Base-by-base conservation (phyloP, 2,329 filamentous ascomycete species). In the Davidsoniella virescens region DNA sequence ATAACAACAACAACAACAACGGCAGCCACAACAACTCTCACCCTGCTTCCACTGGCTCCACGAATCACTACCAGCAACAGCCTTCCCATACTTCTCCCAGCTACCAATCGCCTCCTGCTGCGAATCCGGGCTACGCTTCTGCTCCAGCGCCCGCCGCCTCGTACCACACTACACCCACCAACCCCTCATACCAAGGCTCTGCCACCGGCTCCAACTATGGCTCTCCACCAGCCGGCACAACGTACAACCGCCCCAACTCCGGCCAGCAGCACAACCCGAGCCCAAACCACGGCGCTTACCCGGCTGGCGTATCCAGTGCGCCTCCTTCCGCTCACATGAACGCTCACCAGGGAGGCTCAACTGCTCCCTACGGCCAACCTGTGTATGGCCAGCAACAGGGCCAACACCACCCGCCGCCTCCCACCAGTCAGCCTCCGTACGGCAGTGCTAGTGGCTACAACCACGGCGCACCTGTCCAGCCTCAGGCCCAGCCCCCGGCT, bases 41-140 rank as follows among this genome's bases (percentile, higher is more conserved):
- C 23, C 50, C 50, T 17, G 18, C 51, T 17, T 47, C 39, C 45
- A 44, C 52, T 14, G 29, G 36, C 26, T 42, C 51, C 10, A 20
- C 46, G 4, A 23, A 43, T 18, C 40, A 46, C 40, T 47, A 53
- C 42, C 44, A 40, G 10, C 41, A 40, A 9, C 41, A 48, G 39
- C 49, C 52, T 8, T 23, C 49, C 38, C 48, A 49, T 26, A 40
- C 52, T 36, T 51, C 52, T 37, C 52, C 51, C 40, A 66, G 63
- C 4, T 67, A 67, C 53, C 60, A 66, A 16, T 64, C 65, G 8
- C 59, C 62, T 9, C 40, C 48, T 14, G 25, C 44, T 17, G 36
- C 49, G n/a, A 44, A 44, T 16, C 47, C 47, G 8, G 26, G 26
- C 3, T 29, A 29, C 18, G 20, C 38, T 5, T 44, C 26, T 20